Evolutionary conservation across 2,329 filamentous ascomycete species (phyloP).

Genomic region (Chrysoporthe deuterocubensis): DNA sequence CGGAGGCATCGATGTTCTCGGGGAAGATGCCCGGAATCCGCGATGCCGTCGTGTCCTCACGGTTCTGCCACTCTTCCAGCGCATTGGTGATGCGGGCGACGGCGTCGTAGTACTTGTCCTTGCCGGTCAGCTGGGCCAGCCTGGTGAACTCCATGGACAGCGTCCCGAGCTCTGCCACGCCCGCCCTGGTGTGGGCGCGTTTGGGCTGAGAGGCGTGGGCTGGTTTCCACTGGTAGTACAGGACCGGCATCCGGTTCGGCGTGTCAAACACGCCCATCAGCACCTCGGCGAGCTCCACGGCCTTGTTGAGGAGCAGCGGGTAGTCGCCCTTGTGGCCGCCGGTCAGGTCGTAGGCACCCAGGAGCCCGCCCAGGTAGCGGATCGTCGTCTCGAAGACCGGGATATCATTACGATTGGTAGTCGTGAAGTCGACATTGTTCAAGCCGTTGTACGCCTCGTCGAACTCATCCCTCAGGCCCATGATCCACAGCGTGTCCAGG

Average conservation of each 20-base stretch:
- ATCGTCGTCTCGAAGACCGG: conserved; percentile 95
- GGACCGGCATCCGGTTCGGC: conserved; percentile 87
- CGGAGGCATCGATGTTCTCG: conserved; percentile 74
- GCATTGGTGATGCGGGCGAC: conserved; percentile 83
- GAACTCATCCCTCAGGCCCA: conserved; percentile 79
- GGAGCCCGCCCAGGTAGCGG: conserved; percentile 83
- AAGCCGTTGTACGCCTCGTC: conserved; percentile 74
- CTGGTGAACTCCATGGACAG: conserved; percentile 88
- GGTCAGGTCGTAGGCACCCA: conserved; percentile 87
- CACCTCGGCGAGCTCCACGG: conserved; percentile 77
- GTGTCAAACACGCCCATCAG: conserved; percentile 87
- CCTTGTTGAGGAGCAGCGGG: conserved; percentile 73
- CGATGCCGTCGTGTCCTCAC: conserved; percentile 53
- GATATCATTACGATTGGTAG: conserved; percentile 64
- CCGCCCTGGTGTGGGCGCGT: conserved; percentile 59
- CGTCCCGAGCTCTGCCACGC: conserved; percentile 75
- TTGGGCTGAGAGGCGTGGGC: conserved; percentile 65
- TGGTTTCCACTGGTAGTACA: conserved; percentile 80
- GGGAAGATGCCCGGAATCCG: conserved; percentile 79
- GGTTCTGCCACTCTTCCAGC: conserved; percentile 74
- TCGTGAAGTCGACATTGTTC: conserved; percentile 81
- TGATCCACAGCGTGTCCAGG: conserved; percentile 86
- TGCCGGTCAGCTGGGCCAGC: conserved; percentile 80
- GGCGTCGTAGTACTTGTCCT: conserved; percentile 87
- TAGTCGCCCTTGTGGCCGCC: conserved; percentile 62